Percentiles rank a stretch among this genome's conserved stretches.
Evolutionary conservation across 768 basidiomycete genomes (phyloP).

Genomic region (Pleurotus pulmonarius): DNA sequence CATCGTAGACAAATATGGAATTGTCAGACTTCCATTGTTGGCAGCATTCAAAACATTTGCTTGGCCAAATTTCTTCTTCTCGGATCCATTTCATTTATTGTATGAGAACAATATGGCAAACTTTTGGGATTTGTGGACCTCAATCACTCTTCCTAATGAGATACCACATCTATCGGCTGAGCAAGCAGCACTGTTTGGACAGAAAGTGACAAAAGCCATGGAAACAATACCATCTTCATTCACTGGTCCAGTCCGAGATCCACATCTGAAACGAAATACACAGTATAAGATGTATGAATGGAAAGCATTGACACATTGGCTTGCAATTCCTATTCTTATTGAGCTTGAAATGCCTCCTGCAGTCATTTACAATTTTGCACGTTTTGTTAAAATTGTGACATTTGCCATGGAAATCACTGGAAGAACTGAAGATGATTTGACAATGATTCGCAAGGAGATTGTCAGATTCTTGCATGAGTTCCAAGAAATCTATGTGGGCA

Average conservation of each 20-base stretch:
- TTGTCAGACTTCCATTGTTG: slow-evolving; percentile 23
- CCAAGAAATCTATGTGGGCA: slow-evolving; percentile 23
- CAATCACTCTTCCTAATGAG: slow-evolving; percentile 11
- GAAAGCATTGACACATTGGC: slow-evolving; percentile 33
- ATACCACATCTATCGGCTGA: slow-evolving; percentile 14
- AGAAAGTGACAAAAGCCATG: slow-evolving; percentile 17
- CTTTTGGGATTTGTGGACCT: slow-evolving; percentile 28
- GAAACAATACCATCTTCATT: slow-evolving; percentile 27
- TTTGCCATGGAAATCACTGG: slow-evolving; percentile 24
- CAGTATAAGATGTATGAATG: slow-evolving; percentile 33
- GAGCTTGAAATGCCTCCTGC: slow-evolving; percentile 20
- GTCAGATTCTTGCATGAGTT: slow-evolving; percentile 20
- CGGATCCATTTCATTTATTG: slow-evolving; percentile 32
- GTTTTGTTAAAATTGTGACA: slow-evolving; percentile 20
- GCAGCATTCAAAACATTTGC: slow-evolving; percentile 24
- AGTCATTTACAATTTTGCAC: slow-evolving; percentile 23
- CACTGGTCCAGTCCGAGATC: slow-evolving; percentile 24
- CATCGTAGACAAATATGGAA: slow-evolving; percentile 20
- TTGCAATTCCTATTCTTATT: slow-evolving; percentile 27
- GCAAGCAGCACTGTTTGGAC: slow-evolving; percentile 17
- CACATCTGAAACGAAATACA: slow-evolving; percentile 27
- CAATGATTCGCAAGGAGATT: slow-evolving; percentile 16
- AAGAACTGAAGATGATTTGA: slow-evolving; percentile 15
- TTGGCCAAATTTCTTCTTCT: slow-evolving; percentile 28
- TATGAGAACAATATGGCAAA: slow-evolving; percentile 27